A percentile compares a stretch with the other conserved stretches of the same genome.
Conservation (phyloP, 2,329 filamentous ascomycete species). For the Ophiostoma himal-ulmi region DNA sequence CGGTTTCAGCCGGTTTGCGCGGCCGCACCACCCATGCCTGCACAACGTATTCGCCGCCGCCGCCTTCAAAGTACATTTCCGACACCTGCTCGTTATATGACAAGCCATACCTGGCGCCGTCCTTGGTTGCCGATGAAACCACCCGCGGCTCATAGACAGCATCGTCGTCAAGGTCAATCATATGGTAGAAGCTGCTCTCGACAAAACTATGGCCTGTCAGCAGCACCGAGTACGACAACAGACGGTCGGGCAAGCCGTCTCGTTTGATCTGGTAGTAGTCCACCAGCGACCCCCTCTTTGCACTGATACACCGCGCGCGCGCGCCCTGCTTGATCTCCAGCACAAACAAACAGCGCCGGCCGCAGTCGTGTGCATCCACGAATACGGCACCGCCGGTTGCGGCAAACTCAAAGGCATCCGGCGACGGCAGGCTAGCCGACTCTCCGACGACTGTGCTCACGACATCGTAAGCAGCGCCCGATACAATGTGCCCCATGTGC, state of each 20-base stretch:
- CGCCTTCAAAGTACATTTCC: constrained; percentile 39
- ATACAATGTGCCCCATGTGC: constrained; percentile 31
- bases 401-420: constrained; percentile 34
- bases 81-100: constrained; percentile 34
- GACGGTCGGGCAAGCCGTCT: constrained; percentile 16
- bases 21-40: constrained; percentile 40
- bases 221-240: constrained; percentile 29
- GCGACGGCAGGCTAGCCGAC: constrained; percentile 26
- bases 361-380: constrained; percentile 33
- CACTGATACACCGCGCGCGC: constrained; percentile 26
- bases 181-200: constrained; percentile 37
- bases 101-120: constrained; percentile 34
- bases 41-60: constrained; percentile 31
- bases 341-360: constrained; percentile 33
- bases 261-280: constrained; percentile 29
- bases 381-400: constrained; percentile 34
- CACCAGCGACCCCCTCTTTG: constrained; percentile 26
- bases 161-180: constrained; percentile 30
- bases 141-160: constrained; percentile 26
- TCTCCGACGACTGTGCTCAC: constrained; percentile 28
- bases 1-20: constrained; percentile 22
- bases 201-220: constrained; percentile 37
- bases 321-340: constrained; percentile 33
- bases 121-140: constrained; percentile 32
- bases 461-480: constrained; percentile 31